phyloP scores from a whole-genome alignment of 2,329 filamentous ascomycete species.

The Epichloe gansuensis region DNA sequence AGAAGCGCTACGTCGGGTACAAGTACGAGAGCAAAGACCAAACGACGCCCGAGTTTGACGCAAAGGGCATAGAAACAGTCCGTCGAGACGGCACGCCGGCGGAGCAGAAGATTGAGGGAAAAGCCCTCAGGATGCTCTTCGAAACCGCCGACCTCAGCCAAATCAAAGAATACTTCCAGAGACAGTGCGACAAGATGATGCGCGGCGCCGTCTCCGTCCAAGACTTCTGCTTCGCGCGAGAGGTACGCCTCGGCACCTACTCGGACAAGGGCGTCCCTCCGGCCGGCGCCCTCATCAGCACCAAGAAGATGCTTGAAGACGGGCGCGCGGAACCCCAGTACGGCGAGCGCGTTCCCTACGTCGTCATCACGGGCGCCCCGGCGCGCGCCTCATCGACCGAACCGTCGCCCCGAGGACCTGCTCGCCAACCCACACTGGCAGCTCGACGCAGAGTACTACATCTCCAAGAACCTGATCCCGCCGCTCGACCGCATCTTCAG shows the following conservation, averaged over 20 bases:
- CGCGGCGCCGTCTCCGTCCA: slow-evolving; percentile 76
- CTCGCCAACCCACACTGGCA: slow-evolving; percentile 65
- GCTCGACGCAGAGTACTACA: slow-evolving; percentile 93
- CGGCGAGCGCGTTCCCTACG: slow-evolving; percentile 88
- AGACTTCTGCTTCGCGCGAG: slow-evolving; percentile 90
- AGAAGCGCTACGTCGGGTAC: slow-evolving; percentile 97
- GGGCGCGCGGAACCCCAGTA: slow-evolving; percentile 84
- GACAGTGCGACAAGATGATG: slow-evolving; percentile 88
- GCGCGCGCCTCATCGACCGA: slow-evolving; percentile 74
- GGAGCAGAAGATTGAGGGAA: slow-evolving; percentile 94
- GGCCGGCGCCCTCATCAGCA: slow-evolving; percentile 79
- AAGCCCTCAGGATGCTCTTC: slow-evolving; percentile 77
- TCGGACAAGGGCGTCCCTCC: slow-evolving; percentile 63
- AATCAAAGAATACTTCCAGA: slow-evolving; percentile 82
- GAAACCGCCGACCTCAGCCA: slow-evolving; percentile 78
- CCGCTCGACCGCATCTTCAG: slow-evolving; percentile 95
- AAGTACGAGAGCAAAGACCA: slow-evolving; percentile 80
- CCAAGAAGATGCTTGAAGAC: slow-evolving; percentile 76
- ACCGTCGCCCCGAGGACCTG: slow-evolving; percentile 76
- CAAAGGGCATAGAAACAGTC: slow-evolving; percentile 97
- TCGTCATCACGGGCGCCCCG: slow-evolving; percentile 79
- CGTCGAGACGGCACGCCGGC: slow-evolving; percentile 88
- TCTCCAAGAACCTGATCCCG: slow-evolving; percentile 87
- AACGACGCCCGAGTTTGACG: slow-evolving; percentile 77
- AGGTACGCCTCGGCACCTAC: slow-evolving; percentile 85